These are phyloP conservation scores for Lachnellula arida DNA, from an alignment of 2,329 filamentous ascomycete genomes.

Conservation along the genomic window DNA sequence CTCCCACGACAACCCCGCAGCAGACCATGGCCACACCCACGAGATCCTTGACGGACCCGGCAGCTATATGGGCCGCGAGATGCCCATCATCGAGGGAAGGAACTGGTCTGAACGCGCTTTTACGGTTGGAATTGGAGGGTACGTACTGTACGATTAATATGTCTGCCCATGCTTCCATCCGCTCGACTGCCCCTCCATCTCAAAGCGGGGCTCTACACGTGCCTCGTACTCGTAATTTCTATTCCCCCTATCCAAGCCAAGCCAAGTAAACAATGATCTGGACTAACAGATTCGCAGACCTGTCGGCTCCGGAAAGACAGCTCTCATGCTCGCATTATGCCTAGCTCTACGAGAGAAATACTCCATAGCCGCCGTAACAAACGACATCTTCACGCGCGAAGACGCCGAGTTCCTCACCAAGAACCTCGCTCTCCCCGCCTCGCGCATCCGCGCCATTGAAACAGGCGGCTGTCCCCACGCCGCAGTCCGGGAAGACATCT, in stretches of 20 bases:
- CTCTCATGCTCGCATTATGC: slow-evolving; percentile 92
- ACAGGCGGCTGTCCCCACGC: slow-evolving; percentile 97
- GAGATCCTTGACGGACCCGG: slow-evolving; percentile 94
- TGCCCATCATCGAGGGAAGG: slow-evolving; percentile 86
- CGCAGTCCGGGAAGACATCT: slow-evolving; percentile 95
- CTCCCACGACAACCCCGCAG: slow-evolving; percentile 45
- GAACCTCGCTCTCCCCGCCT: slow-evolving; percentile 74
- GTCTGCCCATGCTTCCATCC: background rate
- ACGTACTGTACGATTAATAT: slow-evolving; percentile 23
- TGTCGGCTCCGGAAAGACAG: slow-evolving; percentile 95
- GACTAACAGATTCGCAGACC: slow-evolving; percentile 52
- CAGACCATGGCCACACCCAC: slow-evolving; percentile 88
- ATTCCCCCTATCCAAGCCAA: background rate
- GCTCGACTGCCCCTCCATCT: background rate
- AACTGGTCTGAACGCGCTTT: slow-evolving; percentile 88
- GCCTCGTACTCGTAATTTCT: slow-evolving; percentile 2
- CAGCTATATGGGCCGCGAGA: slow-evolving; percentile 82
- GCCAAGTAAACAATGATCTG: background rate
- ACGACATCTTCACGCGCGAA: slow-evolving; percentile 98
- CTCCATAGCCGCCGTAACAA: slow-evolving; percentile 92
- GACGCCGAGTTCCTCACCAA: slow-evolving; percentile 96
- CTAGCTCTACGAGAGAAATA: slow-evolving; percentile 73
- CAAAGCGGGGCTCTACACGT: slow-evolving; percentile 16
- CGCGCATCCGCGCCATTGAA: slow-evolving; percentile 91
- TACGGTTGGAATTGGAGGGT: slow-evolving; percentile 98